phyloP scores from a whole-genome alignment of 176 grass and related monocot genomes.

The Avena eriantha region DNA sequence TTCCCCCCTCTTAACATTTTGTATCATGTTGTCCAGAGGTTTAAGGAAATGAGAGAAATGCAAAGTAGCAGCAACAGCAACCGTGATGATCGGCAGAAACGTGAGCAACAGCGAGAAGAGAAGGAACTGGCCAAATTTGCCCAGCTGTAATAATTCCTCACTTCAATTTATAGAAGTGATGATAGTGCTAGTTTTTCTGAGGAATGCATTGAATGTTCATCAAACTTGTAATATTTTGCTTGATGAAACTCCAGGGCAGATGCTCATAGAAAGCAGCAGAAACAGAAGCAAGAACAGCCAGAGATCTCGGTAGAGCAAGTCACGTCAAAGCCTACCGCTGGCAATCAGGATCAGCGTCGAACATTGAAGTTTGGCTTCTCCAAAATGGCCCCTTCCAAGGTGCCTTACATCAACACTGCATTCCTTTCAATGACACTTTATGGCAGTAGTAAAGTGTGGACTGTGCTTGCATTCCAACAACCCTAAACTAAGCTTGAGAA shows the following conservation, averaged over 20 bases:
- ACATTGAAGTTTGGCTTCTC: conserved; percentile 96
- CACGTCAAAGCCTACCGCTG: conserved; percentile 35
- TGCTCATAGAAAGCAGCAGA: conserved; percentile 84
- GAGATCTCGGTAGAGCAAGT: conserved; percentile 38
- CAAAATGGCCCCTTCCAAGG: conserved; percentile 69
- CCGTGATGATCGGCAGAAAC: conserved; percentile 85
- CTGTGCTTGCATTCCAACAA: neutral
- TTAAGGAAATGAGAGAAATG: conserved; percentile 97
- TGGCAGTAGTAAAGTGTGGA: neutral
- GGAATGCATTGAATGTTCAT: conserved; percentile 3
- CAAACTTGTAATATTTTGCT: conserved; percentile 44
- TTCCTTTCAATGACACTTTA: neutral
- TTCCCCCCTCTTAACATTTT: neutral
- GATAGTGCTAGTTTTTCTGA: neutral
- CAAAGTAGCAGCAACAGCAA: conserved; percentile 74
- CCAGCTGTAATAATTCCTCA: conserved; percentile 65
- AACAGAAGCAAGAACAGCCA: conserved; percentile 62
- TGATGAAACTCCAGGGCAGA: conserved; percentile 59
- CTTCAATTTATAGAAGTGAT: neutral
- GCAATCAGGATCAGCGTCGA: conserved; percentile 73
- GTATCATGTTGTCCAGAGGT: conserved; percentile 58
- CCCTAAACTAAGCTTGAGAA: neutral
- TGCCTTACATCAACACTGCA: conserved; percentile 20
- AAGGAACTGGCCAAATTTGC: conserved; percentile 97
- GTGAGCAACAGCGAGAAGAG: conserved; percentile 90